Evolutionary conservation across 495 filamentous ascomycete species (phyloP).

Genomic region (Neurospora discreta): DNA sequence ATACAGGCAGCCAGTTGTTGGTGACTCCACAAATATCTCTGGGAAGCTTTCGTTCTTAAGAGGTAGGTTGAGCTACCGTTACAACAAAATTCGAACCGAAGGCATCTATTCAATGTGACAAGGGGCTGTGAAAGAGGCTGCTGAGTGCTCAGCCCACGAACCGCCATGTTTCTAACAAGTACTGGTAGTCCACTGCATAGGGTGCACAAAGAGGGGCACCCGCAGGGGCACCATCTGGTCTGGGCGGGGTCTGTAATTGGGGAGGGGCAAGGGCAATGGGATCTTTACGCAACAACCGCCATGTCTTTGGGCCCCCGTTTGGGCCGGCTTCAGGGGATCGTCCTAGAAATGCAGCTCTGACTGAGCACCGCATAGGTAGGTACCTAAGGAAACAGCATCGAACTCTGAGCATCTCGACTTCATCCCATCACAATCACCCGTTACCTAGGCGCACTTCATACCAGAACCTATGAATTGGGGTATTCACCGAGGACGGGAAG

Average conservation of each 20-base stretch:
- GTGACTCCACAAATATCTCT: background rate
- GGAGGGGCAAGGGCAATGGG: background rate
- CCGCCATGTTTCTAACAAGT: background rate
- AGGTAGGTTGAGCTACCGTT: background rate
- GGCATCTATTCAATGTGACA: background rate
- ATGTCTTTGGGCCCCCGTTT: background rate
- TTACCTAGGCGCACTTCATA: background rate
- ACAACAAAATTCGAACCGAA: background rate
- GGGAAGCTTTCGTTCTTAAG: background rate
- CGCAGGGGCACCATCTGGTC: background rate
- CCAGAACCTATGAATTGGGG: background rate
- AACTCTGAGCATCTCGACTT: background rate
- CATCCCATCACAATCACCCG: background rate
- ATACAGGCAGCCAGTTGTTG: background rate
- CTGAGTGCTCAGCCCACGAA: background rate
- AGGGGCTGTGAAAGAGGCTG: background rate
- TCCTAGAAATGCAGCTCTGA: background rate
- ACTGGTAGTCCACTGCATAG: background rate
- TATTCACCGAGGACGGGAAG: background rate
- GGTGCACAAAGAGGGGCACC: background rate
- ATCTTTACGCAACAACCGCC: background rate
- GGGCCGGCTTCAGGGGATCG: background rate
- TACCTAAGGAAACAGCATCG: background rate
- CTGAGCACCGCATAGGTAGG: background rate
- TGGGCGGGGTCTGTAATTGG: background rate